Percentiles rank a stretch among this genome's conserved stretches.
Conservation (phyloP, 495 filamentous ascomycete species). For the Aspergillus steynii region DNA sequence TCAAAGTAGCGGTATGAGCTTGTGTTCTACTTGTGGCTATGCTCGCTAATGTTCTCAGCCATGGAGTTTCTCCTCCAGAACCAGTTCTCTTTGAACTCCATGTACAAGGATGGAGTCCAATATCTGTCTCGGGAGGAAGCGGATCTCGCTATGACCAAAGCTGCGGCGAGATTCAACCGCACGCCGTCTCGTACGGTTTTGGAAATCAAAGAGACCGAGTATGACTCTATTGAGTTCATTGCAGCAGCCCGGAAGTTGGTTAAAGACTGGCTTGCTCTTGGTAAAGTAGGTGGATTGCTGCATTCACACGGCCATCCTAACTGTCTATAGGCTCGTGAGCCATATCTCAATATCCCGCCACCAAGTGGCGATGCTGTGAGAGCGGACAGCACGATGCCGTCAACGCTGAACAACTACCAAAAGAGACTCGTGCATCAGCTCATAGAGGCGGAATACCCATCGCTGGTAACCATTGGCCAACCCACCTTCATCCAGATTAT, state of each 20-base stretch:
- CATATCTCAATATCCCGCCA: constrained; percentile 35
- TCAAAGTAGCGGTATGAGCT: constrained; percentile 49
- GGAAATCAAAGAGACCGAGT: constrained; percentile 53
- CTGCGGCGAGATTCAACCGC: constrained; percentile 27
- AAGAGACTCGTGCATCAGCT: constrained; percentile 69
- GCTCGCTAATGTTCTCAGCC: constrained; percentile 30
- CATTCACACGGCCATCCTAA: not conserved
- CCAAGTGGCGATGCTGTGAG: constrained; percentile 12
- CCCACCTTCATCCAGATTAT: constrained; percentile 55
- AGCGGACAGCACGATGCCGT: constrained; percentile 12
- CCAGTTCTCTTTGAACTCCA: constrained; percentile 60
- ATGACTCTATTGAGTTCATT: constrained; percentile 59
- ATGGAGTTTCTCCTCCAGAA: constrained; percentile 62
- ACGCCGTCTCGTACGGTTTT: constrained; percentile 38
- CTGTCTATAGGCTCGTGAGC: constrained; percentile 19
- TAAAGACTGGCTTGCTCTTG: constrained; percentile 45
- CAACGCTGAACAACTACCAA: constrained; percentile 50
- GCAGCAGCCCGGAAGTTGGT: constrained; percentile 41
- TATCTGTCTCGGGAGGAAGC: constrained; percentile 73
- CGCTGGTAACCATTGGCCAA: constrained; percentile 47
- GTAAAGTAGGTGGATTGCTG: constrained; percentile 20
- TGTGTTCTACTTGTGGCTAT: not conserved
- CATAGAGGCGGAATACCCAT: constrained; percentile 62
- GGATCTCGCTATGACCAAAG: constrained; percentile 32
- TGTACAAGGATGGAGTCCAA: constrained; percentile 60